Base-by-base conservation (phyloP, 495 filamentous ascomycete genomes). In the Tuber umbilicatum region DNA sequence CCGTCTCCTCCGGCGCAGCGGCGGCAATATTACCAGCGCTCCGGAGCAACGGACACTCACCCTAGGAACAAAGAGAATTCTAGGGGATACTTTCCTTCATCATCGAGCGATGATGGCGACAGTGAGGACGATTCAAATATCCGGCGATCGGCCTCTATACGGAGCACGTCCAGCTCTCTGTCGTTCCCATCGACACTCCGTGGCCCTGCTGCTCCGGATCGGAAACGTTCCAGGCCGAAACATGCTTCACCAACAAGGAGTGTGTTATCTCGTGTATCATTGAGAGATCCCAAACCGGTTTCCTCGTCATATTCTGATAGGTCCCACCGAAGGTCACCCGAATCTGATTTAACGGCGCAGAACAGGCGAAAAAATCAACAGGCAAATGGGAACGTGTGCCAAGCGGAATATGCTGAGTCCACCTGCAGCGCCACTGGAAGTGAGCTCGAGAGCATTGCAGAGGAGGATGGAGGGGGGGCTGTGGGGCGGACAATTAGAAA, bases 381-480 rank as follows among this genome's bases (percentile, higher is more conserved):
- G n/a, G 12, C 55, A 17, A 31, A 31, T 64, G n/a, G n/a, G 55
- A 31, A 31, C 31, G n/a, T 31, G 23, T 31, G 7, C 31, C 69
- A 42, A 42, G 69, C 38, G 27, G 73, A 45, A 67, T 73, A 73
- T 68, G 12, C 39, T 19, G 68, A 71, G 38, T 73, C 70, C 21
- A 43, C 68, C 23, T 31, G 27, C 17, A 64, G 27, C 31, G 73
- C 64, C 43, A 72, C 70, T 43, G 43, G 41, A 3, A 70, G 45
- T 16, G 78, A 80, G 37, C 70, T 80, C 37, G 78, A 68, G n/a
- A 78, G 79, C 35, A 81, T 81, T 43, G 70, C 72, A 10, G 79
- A 81, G 21, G 67, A 77, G 38, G 71, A 78, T 55, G 47, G 55
- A 64, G 55, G n/a, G 55, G 27, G 27, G 27, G 7, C 55, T 64